Conservation (phyloP, 768 basidiomycete species). For the Amanita exitialis region DNA sequence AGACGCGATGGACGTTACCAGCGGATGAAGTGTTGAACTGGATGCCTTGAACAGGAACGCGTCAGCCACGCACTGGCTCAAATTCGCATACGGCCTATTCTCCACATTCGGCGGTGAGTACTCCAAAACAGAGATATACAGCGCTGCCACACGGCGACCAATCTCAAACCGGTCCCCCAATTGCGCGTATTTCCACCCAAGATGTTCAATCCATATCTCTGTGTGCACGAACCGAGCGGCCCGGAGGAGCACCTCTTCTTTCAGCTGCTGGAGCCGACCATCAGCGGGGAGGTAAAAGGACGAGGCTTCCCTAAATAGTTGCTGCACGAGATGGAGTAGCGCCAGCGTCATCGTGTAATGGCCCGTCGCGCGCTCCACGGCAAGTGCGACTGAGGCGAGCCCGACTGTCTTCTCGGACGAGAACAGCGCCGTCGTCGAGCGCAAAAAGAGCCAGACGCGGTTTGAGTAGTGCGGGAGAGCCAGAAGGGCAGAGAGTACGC, state of each 20-base stretch:
- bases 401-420: constrained; percentile 47
- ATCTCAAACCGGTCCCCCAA: constrained; percentile 82
- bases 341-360: constrained; percentile 78
- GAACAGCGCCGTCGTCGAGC: constrained; percentile 70
- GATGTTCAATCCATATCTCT: constrained; percentile 82
- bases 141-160: constrained; percentile 48
- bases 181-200: constrained; percentile 79
- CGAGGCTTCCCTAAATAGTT: constrained; percentile 66
- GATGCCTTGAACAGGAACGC: constrained; percentile 67
- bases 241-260: constrained; percentile 76
- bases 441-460: constrained; percentile 82
- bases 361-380: constrained; percentile 60
- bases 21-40: constrained; percentile 71
- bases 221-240: constrained; percentile 72
- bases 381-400: constrained; percentile 56
- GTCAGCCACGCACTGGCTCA: constrained; percentile 60
- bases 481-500: constrained; percentile 69
- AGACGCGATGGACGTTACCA: constrained; percentile 60
- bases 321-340: constrained; percentile 65
- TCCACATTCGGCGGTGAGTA: constrained; percentile 45
- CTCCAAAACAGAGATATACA: constrained; percentile 61
- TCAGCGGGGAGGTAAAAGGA: constrained; percentile 47
- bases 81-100: constrained; percentile 46
- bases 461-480: constrained; percentile 67
- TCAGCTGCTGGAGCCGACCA: constrained; percentile 55